These are phyloP conservation scores for Fusarium nematophilum DNA, from an alignment of 2,329 filamentous ascomycete species.

Conservation along the genomic window DNA sequence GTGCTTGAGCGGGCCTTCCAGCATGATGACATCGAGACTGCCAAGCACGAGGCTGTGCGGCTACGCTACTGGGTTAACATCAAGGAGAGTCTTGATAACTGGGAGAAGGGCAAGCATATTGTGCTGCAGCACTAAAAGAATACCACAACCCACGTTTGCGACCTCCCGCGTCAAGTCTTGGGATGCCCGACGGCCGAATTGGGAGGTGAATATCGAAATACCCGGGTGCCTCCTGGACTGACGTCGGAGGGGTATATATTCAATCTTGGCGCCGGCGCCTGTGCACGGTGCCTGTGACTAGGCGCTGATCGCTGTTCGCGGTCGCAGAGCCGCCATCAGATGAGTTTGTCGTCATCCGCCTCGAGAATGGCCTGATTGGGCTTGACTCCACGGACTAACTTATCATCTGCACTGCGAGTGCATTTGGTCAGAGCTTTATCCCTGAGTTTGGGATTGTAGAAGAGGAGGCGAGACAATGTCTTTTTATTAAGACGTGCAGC, in stretches of 20 bases:
- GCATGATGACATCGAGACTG: conserved; percentile 71
- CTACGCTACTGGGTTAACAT: conserved; percentile 94
- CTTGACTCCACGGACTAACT: conserved; percentile 1
- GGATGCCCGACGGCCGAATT: conserved; percentile 2
- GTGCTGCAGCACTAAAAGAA: conserved; percentile 61
- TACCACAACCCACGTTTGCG: neutral
- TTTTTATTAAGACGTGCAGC: neutral
- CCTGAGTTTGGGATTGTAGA: neutral
- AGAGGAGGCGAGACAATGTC: neutral
- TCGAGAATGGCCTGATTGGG: conserved; percentile 11
- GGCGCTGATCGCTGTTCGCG: neutral
- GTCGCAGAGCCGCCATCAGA: conserved; percentile 9
- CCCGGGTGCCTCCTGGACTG: neutral
- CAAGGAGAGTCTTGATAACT: conserved; percentile 80
- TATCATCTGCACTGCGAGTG: neutral
- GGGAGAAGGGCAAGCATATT: conserved; percentile 80
- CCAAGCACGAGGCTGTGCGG: conserved; percentile 78
- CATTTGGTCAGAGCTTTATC: neutral
- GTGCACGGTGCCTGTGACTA: neutral
- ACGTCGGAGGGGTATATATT: neutral
- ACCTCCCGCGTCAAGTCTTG: neutral
- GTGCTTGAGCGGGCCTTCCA: conserved; percentile 73
- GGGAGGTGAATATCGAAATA: neutral
- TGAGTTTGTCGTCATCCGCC: conserved; percentile 11
- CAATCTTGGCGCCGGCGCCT: conserved; percentile 1